Percentiles rank a stretch among this genome's conserved stretches.
These are phyloP conservation scores for Adansonia digitata DNA, from an alignment of 345 rosid species.

Conservation along the genomic window DNA sequence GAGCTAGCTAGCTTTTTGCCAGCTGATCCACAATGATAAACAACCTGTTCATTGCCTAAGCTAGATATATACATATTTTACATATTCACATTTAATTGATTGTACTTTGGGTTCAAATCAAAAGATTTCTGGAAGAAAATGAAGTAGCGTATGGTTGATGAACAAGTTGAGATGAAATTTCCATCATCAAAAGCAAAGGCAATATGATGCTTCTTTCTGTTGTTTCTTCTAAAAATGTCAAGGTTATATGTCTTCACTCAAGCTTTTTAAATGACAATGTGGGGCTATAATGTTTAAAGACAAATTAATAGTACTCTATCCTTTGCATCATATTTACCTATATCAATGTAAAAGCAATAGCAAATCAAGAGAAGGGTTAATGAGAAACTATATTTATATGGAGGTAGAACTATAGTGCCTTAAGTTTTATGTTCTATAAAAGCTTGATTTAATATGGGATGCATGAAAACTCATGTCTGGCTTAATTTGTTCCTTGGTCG, in stretches of 20 bases:
- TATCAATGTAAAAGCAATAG: background rate
- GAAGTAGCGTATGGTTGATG: background rate
- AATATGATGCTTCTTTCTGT: slow-evolving; percentile 10
- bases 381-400: background rate
- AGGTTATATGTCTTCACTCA: background rate
- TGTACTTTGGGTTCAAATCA: slow-evolving; percentile 1
- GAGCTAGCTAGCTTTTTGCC: background rate
- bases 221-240: background rate
- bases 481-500: background rate
- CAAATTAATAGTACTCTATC: background rate
- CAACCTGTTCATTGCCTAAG: background rate
- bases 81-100: background rate
- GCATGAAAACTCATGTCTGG: background rate
- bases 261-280: slow-evolving; percentile 5
- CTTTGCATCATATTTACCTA: background rate
- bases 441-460: slow-evolving; percentile 4
- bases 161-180: background rate
- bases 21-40: background rate
- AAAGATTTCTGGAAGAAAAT: background rate
- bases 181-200: background rate
- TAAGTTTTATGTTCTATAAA: background rate
- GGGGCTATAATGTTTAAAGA: background rate
- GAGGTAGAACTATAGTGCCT: slow-evolving; percentile 2
- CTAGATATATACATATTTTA: background rate
- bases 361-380: background rate